Base-by-base conservation (phyloP, 257 asterid species). In the Cordia subcordata region DNA sequence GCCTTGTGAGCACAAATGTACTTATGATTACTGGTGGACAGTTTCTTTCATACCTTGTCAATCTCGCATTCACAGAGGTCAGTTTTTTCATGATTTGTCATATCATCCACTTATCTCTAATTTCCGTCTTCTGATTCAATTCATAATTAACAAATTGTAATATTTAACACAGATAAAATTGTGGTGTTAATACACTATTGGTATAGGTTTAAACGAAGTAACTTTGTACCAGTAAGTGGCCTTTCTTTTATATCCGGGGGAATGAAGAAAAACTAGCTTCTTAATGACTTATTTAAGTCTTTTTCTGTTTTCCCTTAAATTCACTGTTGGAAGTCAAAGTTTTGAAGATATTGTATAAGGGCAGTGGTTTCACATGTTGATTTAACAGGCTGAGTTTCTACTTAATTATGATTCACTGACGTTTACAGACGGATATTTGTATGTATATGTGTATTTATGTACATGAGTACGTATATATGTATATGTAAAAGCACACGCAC, bases 1-100 rank as follows among this genome's bases (percentile, higher is more conserved):
- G 94, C 72, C 88, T 92, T 68, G 99, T 92, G 49, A 85, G 96
- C 82, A 86, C 99, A 17, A 92, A 92, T 68, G 96, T 92, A 57
- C 88, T 92, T 50, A 92, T 92, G 99, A 88, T 92, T 60, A 92
- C 96, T 61, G 94, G 99, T 58, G 99, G 99, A 75, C 96, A 86
- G 42, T 88, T 88, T 75, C 82, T 92, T 71, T 92, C 99, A 68
- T 92, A 92, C 84, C 91, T 92, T 60, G 93, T 92, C 68, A 92
- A 92, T 79, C 88, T 92, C 73, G 95, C 85, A 66, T 92, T 92
- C 78, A 92, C 98, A 58, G 87, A 88, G 94, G 96, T 91, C 71
- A 69, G 94, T 68, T 59, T 50, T 71, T 60, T 42, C 35, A 66
- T 40, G 19, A 39, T 64, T 42, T 50, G 6, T 17, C 37, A 18